phyloP scores from a whole-genome alignment of 1,284 basidiomycete species.

The Paramarasmius palmivorus region DNA sequence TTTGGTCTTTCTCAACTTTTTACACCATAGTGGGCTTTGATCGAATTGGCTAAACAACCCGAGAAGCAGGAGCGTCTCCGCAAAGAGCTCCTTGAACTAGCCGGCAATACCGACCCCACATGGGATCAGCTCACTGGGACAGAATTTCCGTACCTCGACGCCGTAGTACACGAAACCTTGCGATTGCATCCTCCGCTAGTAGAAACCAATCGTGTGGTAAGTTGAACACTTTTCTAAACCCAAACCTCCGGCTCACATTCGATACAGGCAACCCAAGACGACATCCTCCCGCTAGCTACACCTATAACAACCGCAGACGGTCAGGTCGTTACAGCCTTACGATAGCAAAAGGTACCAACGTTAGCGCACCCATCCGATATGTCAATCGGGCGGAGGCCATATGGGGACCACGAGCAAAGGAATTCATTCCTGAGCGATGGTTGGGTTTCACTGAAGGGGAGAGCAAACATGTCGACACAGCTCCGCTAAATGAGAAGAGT shows the following conservation, averaged over 20 bases:
- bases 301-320: constrained; percentile 27
- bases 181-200: constrained; percentile 41
- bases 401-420: constrained; percentile 44
- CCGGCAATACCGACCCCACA: constrained; percentile 19
- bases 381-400: constrained; percentile 49
- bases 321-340: constrained; percentile 27
- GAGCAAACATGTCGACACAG: not conserved
- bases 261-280: constrained; percentile 47
- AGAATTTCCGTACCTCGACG: constrained; percentile 19
- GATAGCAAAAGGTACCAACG: constrained; percentile 43
- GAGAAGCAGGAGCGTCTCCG: constrained; percentile 26
- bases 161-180: constrained; percentile 51
- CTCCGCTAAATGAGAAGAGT: not conserved
- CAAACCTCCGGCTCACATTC: constrained; percentile 11
- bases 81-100: constrained; percentile 23
- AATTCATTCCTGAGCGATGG: constrained; percentile 44
- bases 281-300: constrained; percentile 46
- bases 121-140: constrained; percentile 4
- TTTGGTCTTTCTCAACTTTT: not conserved
- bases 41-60: constrained; percentile 25
- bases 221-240: constrained; percentile 17
- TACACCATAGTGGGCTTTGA: constrained; percentile 27
- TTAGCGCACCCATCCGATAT: constrained; percentile 39
- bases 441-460: constrained; percentile 13
- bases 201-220: constrained; percentile 39